Evolutionary conservation across 257 asterid species (phyloP).

Genomic region (Asclepias syriaca): DNA sequence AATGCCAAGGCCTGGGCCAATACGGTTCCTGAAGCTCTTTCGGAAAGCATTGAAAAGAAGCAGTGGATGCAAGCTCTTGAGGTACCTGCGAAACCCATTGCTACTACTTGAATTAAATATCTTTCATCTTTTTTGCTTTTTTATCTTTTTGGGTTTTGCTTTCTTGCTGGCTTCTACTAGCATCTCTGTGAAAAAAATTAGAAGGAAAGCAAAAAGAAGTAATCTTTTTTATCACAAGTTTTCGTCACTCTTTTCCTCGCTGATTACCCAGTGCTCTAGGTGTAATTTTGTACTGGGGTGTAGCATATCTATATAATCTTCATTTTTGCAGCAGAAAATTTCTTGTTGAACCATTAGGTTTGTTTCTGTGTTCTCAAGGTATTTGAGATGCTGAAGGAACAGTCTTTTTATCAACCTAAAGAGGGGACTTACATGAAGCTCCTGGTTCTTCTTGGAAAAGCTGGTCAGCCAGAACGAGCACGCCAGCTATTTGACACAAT

Average conservation of each 20-base stretch:
- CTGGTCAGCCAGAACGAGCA: conserved; percentile 81
- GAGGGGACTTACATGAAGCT: conserved; percentile 92
- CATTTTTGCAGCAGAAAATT: not conserved
- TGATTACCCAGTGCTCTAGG: not conserved
- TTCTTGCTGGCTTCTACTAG: not conserved
- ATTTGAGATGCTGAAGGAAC: conserved; percentile 76
- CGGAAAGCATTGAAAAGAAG: conserved; percentile 55
- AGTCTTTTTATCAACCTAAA: conserved; percentile 75
- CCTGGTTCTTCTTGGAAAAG: conserved; percentile 80
- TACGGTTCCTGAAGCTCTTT: conserved; percentile 77
- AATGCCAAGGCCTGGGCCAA: conserved; percentile 62
- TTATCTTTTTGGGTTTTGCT: not conserved
- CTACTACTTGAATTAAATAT: not conserved
- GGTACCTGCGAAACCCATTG: conserved; percentile 28
- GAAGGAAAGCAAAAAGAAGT: not conserved
- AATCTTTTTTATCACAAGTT: not conserved
- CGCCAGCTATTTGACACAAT: conserved; percentile 66
- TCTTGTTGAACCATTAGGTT: not conserved
- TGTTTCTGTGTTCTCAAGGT: conserved; percentile 34
- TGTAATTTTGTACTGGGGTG: not conserved
- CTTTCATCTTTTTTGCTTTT: not conserved
- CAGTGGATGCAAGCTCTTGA: conserved; percentile 70
- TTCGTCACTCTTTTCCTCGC: not conserved
- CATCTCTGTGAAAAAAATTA: not conserved
- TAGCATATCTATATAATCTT: conserved; percentile 1